Conservation (phyloP, 352 stramenopile genomes). For the Bremia lactucae region DNA sequence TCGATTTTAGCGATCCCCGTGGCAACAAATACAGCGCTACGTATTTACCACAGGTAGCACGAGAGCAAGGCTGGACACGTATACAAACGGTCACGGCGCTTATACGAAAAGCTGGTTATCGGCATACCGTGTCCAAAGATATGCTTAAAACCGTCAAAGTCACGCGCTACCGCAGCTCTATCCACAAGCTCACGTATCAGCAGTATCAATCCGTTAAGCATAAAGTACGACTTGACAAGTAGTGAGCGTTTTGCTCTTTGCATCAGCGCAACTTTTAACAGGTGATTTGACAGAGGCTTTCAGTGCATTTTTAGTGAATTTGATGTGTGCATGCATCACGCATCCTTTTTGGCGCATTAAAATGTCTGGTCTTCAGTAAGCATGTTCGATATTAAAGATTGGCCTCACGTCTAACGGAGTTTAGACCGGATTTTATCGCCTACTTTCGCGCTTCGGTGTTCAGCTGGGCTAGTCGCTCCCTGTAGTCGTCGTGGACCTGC, state of each 20-base stretch:
- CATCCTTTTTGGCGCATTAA: too few relatives aligned
- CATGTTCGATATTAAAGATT: too few relatives aligned
- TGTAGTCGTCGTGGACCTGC: slow-evolving; percentile 70
- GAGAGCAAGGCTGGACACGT: slow-evolving; percentile 65
- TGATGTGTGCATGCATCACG: too few relatives aligned
- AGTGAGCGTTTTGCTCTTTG: slow-evolving; percentile 12
- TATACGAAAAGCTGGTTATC: slow-evolving; percentile 70
- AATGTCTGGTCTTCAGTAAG: too few relatives aligned
- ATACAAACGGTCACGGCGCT: slow-evolving; percentile 66
- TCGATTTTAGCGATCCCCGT: slow-evolving; percentile 52
- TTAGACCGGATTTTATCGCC: too few relatives aligned
- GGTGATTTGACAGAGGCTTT: too few relatives aligned
- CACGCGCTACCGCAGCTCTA: slow-evolving; percentile 72
- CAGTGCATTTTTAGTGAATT: too few relatives aligned
- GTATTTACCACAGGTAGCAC: slow-evolving; percentile 67
- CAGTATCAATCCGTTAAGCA: slow-evolving; percentile 68
- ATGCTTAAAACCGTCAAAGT: slow-evolving; percentile 59
- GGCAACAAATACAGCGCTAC: slow-evolving; percentile 54
- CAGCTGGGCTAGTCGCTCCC: slow-evolving; percentile 52
- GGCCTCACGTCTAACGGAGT: too few relatives aligned
- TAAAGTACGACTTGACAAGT: slow-evolving; percentile 17
- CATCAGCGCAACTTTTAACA: too few relatives aligned
- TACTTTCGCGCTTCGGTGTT: slow-evolving; percentile 12
- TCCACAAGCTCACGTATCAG: slow-evolving; percentile 73
- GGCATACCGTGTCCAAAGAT: slow-evolving; percentile 34